Evolutionary conservation across 75 land plant species (phyloP).

Genomic region (Cupressus sempervirens): DNA sequence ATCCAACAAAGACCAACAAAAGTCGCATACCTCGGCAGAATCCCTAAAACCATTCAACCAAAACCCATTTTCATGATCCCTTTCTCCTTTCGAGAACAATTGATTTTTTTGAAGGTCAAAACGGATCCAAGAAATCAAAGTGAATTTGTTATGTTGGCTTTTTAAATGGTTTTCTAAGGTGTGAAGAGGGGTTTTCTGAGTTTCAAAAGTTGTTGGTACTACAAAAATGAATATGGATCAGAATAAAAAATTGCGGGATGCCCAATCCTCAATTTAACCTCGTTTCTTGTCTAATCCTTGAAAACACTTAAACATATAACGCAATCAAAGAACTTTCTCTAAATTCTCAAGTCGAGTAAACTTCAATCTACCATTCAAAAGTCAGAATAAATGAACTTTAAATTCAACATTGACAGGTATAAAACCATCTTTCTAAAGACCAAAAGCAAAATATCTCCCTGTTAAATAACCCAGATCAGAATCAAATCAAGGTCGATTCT

Average conservation of each 20-base stretch:
- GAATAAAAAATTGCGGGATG: too few relatives aligned
- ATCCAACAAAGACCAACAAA: background rate
- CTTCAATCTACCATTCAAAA: background rate
- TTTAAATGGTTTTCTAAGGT: too few relatives aligned
- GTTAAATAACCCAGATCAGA: background rate
- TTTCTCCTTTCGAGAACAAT: background rate
- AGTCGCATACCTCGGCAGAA: background rate
- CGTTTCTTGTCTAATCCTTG: too few relatives aligned
- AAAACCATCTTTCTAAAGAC: background rate
- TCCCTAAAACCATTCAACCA: background rate
- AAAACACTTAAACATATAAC: too few relatives aligned
- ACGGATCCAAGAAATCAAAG: background rate
- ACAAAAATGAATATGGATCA: too few relatives aligned
- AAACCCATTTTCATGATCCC: background rate
- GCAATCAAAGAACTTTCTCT: background rate
- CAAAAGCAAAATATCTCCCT: background rate
- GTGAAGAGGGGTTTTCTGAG: too few relatives aligned
- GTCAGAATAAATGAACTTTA: background rate
- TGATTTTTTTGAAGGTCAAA: background rate
- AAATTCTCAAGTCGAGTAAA: background rate
- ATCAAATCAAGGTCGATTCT: background rate
- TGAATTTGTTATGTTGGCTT: too few relatives aligned
- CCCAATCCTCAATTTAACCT: too few relatives aligned
- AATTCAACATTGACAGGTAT: background rate
- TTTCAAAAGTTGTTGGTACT: too few relatives aligned